A percentile compares a stretch with the other conserved stretches of the same genome.
Evolutionary conservation across 352 stramenopile genomes (phyloP).

Genomic region (Plasmopara muralis): DNA sequence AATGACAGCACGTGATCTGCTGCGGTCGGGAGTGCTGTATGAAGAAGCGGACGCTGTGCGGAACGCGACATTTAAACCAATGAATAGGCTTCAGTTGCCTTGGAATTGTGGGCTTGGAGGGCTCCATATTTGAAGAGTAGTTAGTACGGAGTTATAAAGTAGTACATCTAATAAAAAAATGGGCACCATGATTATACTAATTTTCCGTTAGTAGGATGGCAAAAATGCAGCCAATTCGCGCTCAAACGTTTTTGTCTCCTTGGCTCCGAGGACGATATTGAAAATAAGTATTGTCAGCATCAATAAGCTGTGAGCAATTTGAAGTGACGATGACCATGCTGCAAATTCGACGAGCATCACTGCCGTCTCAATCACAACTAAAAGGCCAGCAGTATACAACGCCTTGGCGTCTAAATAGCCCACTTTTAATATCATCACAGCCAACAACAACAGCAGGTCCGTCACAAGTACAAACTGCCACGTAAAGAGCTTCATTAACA

Average conservation of each 20-base stretch:
- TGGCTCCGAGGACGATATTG: conserved; percentile 19
- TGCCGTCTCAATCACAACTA: conserved; percentile 33
- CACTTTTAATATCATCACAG: conserved; percentile 36
- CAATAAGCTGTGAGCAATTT: conserved; percentile 30
- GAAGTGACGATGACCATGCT: conserved; percentile 25
- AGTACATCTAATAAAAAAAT: conserved; percentile 7
- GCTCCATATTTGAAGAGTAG: conserved; percentile 44
- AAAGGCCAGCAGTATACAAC: conserved; percentile 32
- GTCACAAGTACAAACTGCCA: conserved; percentile 42
- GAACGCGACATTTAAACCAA: conserved; percentile 17
- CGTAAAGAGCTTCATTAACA: not conserved
- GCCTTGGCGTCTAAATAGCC: conserved; percentile 26
- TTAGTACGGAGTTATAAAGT: too few relatives aligned
- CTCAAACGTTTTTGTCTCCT: conserved; percentile 26
- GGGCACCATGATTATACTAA: not conserved
- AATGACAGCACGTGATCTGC: conserved; percentile 28
- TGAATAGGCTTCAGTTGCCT: conserved; percentile 16
- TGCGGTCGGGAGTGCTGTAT: conserved; percentile 35
- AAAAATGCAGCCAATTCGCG: conserved; percentile 31
- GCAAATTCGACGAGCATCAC: conserved; percentile 33
- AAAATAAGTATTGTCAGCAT: conserved; percentile 28
- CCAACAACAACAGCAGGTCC: conserved; percentile 37
- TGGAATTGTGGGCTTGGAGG: conserved; percentile 39
- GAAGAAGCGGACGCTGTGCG: conserved; percentile 28
- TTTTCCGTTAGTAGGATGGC: conserved; percentile 21